Percentiles rank a stretch among this genome's conserved stretches.
These are phyloP conservation scores for Rhinocladiella mackenziei DNA, from an alignment of 2,329 filamentous ascomycete species.

Conservation along the genomic window DNA sequence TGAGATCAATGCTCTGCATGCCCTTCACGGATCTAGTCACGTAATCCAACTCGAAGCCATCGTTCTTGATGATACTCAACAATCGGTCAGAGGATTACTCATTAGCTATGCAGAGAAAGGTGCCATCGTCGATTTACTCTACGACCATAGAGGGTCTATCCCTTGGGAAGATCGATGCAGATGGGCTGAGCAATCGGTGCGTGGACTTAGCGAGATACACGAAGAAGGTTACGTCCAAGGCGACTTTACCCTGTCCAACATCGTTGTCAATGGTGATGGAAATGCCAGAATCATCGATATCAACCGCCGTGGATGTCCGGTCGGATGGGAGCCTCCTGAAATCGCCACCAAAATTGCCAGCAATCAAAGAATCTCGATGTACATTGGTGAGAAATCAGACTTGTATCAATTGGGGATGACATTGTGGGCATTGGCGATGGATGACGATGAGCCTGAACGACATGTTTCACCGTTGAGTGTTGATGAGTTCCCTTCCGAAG, in stretches of 20 bases:
- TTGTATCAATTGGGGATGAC: conserved; percentile 97
- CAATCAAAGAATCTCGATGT: conserved; percentile 89
- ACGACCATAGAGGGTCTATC: conserved; percentile 62
- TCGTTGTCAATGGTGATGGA: conserved; percentile 79
- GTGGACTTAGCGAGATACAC: conserved; percentile 86
- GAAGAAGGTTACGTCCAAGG: conserved; percentile 96
- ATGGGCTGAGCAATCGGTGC: conserved; percentile 89
- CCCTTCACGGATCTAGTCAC: conserved; percentile 65
- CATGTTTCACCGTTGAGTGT: conserved; percentile 66
- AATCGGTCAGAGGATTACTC: conserved; percentile 78
- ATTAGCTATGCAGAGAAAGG: conserved; percentile 85
- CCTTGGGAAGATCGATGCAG: conserved; percentile 71
- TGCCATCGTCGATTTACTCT: conserved; percentile 84
- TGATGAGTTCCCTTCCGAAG: conserved; percentile 52
- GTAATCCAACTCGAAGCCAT: conserved; percentile 86
- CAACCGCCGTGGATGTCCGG: conserved; percentile 91
- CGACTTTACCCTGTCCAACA: conserved; percentile 95
- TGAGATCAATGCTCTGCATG: conserved; percentile 90
- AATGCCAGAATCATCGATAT: conserved; percentile 98
- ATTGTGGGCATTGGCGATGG: conserved; percentile 81
- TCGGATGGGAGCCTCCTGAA: conserved; percentile 96
- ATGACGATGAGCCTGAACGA: conserved; percentile 84
- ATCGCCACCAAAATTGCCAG: conserved; percentile 78
- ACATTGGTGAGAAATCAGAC: conserved; percentile 96
- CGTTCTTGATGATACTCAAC: conserved; percentile 71